Evolutionary conservation across 805 yeast genomes (phyloP), one percentile per base, ranked within the genome.

Genomic region (Starmerella riodocensis): DNA sequence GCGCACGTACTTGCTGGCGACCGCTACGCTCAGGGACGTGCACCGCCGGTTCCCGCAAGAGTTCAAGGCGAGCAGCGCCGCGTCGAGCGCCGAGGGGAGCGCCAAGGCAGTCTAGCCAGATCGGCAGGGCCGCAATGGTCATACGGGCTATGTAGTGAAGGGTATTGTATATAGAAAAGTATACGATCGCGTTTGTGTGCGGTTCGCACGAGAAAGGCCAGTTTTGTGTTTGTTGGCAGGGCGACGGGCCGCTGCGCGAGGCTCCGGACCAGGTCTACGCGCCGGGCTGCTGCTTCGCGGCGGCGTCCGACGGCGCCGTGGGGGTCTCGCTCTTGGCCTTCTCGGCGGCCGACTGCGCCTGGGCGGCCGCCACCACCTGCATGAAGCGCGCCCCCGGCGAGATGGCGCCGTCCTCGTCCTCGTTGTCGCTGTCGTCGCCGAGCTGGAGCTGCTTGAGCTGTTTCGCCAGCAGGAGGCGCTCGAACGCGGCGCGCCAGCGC

Each of bases 401-500:
- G 13, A 4, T 22, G 21, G 32, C 23, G 25, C 25, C 33, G 23
- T 24, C 21, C 29, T 19, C n/a, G 20, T 6, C 24, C n/a, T 41
- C 45, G 26, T 73, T 81, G 24, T 67, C 73, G 25, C 68, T 74
- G 17, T 49, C 53, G 45, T 52, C 62, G 27, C 59, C 80, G 49
- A 74, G 52, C 41, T 67, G 74, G 55, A 88, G 69, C 49, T 77
- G 76, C 53, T 71, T 66, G 57, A 88, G 75, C 57, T 81, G 72
- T 60, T 85, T 85, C 53, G 79, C 74, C 61, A 88, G 71, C 51
- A 74, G 75, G 37, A 88, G 86, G 54, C 83, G 66, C 57, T 84
- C 91, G 51, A 83, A 78, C 28, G 91, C 96, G 51, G 78, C 81
- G 53, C 77, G 74, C 64, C 91, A 76, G 60, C 80, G 85, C 53